These are phyloP conservation scores for Pleurotus sapidus DNA, from an alignment of 768 basidiomycete species.

Conservation along the genomic window DNA sequence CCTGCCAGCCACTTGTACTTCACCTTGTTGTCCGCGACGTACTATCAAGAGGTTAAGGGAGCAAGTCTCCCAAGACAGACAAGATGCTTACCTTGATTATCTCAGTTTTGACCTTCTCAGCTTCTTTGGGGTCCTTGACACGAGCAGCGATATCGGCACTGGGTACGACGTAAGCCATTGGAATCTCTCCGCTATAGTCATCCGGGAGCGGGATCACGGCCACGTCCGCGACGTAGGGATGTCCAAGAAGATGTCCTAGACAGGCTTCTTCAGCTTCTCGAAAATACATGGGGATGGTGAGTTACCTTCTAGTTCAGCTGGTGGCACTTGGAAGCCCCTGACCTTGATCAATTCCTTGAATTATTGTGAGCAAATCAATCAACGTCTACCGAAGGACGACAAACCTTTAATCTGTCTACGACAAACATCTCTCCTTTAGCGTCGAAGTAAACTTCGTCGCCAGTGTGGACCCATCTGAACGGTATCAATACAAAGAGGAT, in stretches of 20 bases:
- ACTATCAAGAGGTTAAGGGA: slow-evolving; percentile 15
- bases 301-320: slow-evolving; percentile 26
- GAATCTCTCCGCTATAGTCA: slow-evolving; percentile 71
- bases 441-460: slow-evolving; percentile 48
- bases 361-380: background rate
- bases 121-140: slow-evolving; percentile 11
- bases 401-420: slow-evolving; percentile 47
- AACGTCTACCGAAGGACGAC: background rate
- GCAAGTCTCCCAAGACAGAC: background rate
- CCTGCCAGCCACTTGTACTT: slow-evolving; percentile 41
- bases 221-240: slow-evolving; percentile 55
- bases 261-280: no score
- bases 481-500: background rate
- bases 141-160: slow-evolving; percentile 35
- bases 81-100: background rate
- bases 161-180: slow-evolving; percentile 65
- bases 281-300: background rate
- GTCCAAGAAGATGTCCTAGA: slow-evolving; percentile 50
- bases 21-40: slow-evolving; percentile 35
- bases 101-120: slow-evolving; percentile 6
- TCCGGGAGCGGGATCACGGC: slow-evolving; percentile 69
- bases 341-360: slow-evolving; percentile 49
- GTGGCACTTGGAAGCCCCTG: slow-evolving; percentile 27
- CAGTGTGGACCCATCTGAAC: slow-evolving; percentile 37
- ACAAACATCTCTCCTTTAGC: slow-evolving; percentile 43